Percentiles rank a stretch among this genome's conserved stretches.
Evolutionary conservation across 768 basidiomycete species (phyloP).

Genomic region (Psilocybe cyanescens): DNA sequence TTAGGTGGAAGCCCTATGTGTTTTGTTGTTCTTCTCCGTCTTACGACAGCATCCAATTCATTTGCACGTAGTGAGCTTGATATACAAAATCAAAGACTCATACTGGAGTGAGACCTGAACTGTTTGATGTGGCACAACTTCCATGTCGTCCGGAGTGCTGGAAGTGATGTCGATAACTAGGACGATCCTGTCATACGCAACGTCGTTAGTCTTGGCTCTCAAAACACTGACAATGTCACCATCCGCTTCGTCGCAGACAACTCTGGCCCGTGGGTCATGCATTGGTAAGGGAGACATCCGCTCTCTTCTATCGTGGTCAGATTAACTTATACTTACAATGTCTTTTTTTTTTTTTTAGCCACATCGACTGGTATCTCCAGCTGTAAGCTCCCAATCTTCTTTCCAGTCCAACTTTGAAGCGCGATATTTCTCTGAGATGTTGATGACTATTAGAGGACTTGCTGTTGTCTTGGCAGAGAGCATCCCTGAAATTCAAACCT

Average conservation of each 20-base stretch:
- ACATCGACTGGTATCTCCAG: conserved; percentile 49
- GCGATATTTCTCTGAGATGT: not conserved
- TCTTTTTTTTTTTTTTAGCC: conserved; percentile 23
- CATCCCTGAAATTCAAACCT: not conserved
- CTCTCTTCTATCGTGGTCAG: too few species aligned
- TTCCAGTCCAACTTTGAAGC: not conserved
- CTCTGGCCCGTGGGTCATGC: conserved; percentile 63
- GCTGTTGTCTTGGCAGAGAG: conserved; percentile 3
- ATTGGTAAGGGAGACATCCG: conserved; percentile 29
- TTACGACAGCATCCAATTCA: conserved; percentile 45
- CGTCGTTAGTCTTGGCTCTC: conserved; percentile 47
- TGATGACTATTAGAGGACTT: not conserved
- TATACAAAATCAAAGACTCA: too few species aligned
- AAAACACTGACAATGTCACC: conserved; percentile 44
- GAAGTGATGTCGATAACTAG: conserved; percentile 42
- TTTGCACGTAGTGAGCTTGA: conserved; percentile 45
- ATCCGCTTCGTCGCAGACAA: conserved; percentile 73
- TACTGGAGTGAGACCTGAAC: too few species aligned
- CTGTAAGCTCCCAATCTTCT: conserved; percentile 21
- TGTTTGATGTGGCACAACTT: not conserved
- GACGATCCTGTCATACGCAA: conserved; percentile 60
- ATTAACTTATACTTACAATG: too few species aligned
- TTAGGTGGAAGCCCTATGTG: conserved; percentile 28
- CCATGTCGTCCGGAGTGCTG: conserved; percentile 44
- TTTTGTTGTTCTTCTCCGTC: not conserved